Conservation (phyloP, 78 protist genomes). For the Speleostelium caveatum region DNA sequence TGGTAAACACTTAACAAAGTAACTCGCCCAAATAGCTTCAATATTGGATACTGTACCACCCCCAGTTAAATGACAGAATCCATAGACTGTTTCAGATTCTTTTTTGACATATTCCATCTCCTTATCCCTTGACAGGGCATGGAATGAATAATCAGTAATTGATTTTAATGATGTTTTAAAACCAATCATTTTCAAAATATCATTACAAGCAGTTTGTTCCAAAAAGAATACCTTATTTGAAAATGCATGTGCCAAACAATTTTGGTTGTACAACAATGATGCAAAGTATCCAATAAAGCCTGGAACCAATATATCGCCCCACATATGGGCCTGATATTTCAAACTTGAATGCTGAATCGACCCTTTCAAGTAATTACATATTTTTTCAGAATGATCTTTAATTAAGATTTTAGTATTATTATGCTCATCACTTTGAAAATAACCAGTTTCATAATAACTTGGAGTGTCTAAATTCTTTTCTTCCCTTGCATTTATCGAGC, state of each 20-base stretch:
- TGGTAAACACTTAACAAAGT: slow-evolving; percentile 4
- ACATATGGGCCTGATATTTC: background rate
- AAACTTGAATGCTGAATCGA: background rate
- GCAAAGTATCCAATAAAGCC: background rate
- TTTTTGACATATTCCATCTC: background rate
- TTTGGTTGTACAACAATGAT: background rate
- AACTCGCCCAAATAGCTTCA: slow-evolving; percentile 16
- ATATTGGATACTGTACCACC: slow-evolving; percentile 16
- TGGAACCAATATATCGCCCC: background rate
- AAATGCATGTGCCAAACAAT: background rate
- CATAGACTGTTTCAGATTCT: background rate
- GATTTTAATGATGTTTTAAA: background rate
- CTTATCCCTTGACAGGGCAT: background rate
- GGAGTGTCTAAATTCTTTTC: background rate
- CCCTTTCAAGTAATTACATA: background rate
- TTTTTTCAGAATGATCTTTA: background rate
- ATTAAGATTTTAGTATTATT: background rate
- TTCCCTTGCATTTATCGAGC: background rate
- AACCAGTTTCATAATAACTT: background rate
- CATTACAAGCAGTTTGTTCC: background rate
- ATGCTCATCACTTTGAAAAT: background rate
- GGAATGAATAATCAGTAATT: background rate
- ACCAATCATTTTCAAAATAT: slow-evolving; percentile 4
- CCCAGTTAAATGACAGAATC: background rate
- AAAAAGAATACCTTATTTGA: background rate